Evolutionary conservation across 345 rosid genomes (phyloP).

Genomic region (Hibiscus tridactylites): DNA sequence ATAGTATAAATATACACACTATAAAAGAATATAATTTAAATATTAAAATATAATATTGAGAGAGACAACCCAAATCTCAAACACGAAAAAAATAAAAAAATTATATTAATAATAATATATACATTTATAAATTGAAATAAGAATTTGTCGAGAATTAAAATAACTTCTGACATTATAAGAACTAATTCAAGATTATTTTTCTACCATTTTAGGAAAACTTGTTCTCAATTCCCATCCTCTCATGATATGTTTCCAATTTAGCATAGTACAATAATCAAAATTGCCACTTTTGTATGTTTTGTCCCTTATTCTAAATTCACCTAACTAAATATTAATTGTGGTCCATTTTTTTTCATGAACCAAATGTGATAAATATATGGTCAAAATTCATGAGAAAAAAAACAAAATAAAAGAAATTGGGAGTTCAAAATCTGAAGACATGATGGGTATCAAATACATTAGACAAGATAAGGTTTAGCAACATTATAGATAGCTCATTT

Average conservation of each 20-base stretch:
- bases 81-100: no score
- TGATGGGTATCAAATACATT: slow-evolving; percentile 9
- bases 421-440: not conserved
- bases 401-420: not conserved
- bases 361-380: not conserved
- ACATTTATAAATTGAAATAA: no score
- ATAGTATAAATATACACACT: no score
- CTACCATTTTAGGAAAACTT: no score
- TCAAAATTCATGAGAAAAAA: not conserved
- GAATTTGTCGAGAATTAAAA: no score
- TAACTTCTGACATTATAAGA: no score
- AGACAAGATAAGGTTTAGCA: slow-evolving; percentile 18
- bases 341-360: slow-evolving; percentile 8
- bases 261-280: slow-evolving; percentile 4
- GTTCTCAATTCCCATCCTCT: no score
- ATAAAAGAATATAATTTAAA: no score
- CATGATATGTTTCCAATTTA: not conserved
- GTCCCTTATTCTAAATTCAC: slow-evolving; percentile 12
- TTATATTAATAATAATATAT: no score
- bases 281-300: slow-evolving; percentile 1
- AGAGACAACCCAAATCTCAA: no score
- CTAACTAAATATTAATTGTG: not conserved
- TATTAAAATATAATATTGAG: no score
- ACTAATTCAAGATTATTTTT: no score
- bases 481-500: slow-evolving; percentile 5